Conservation (phyloP, 2,329 filamentous ascomycete genomes). For the Berkeleyomyces basicola region DNA sequence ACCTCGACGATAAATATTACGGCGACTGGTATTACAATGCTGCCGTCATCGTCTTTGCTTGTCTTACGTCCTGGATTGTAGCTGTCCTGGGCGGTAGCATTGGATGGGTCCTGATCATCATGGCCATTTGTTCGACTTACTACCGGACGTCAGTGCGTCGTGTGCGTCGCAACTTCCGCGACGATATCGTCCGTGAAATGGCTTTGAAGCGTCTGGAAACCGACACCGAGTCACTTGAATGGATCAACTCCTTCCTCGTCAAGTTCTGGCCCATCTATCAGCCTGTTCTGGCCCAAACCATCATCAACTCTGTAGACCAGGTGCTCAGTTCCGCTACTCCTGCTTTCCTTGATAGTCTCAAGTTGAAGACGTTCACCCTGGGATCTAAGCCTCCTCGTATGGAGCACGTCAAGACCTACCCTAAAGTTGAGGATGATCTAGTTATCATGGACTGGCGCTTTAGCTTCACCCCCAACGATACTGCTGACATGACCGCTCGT, state of each 20-base stretch:
- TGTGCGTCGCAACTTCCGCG: conserved; percentile 86
- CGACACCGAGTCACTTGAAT: conserved; percentile 84
- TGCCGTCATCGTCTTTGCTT: conserved; percentile 84
- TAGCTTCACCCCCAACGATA: conserved; percentile 95
- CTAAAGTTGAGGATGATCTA: conserved; percentile 84
- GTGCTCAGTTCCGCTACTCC: conserved; percentile 86
- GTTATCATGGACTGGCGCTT: conserved; percentile 99
- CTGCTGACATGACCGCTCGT: conserved; percentile 71
- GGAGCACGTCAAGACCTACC: conserved; percentile 97
- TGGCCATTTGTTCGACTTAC: conserved; percentile 85
- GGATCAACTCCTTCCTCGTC: conserved; percentile 97
- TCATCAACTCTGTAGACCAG: conserved; percentile 89
- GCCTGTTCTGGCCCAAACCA: conserved; percentile 77
- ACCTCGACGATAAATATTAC: conserved; percentile 76
- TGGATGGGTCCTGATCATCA: conserved; percentile 83
- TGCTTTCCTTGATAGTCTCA: conserved; percentile 80
- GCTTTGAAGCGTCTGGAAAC: conserved; percentile 74
- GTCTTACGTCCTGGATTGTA: conserved; percentile 75
- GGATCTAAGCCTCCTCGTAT: conserved; percentile 89
- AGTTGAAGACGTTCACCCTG: conserved; percentile 83
- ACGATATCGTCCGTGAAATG: conserved; percentile 82
- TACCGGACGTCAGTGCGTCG: conserved; percentile 90
- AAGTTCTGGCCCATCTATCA: conserved; percentile 99
- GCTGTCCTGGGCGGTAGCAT: conserved; percentile 81
- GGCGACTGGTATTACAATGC: conserved; percentile 99